Percentiles rank a stretch among this genome's conserved stretches.
Evolutionary conservation across 306 rosid genomes (phyloP).

Genomic region (Dryas alaskensis): DNA sequence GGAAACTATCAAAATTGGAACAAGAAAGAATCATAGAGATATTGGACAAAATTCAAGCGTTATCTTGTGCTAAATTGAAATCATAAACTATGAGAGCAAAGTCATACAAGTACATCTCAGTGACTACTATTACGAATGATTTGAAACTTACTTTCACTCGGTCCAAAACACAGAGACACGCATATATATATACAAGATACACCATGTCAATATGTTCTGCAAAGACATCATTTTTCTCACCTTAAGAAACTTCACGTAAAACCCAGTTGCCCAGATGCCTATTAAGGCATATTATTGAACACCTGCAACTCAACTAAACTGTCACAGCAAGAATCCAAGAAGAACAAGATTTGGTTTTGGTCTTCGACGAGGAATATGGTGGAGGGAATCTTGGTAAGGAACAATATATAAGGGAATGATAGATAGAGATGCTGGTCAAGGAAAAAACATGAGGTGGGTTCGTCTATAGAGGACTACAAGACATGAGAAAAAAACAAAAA

Average conservation of each 20-base stretch:
- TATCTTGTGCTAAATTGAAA: not conserved
- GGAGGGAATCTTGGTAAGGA: constrained; percentile 28
- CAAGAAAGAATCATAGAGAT: not conserved
- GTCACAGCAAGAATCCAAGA: constrained; percentile 7
- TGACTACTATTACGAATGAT: not conserved
- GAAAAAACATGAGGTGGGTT: constrained; percentile 35
- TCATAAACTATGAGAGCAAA: not conserved
- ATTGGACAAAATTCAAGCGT: not conserved
- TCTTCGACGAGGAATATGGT: not conserved
- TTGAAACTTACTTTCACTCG: not conserved
- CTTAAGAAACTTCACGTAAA: constrained; percentile 14
- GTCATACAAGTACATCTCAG: not conserved
- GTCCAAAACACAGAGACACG: not conserved
- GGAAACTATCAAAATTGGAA: not conserved
- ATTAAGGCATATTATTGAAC: constrained; percentile 16
- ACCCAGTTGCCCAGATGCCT: constrained; percentile 5
- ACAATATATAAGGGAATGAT: constrained; percentile 30
- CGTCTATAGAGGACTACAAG: constrained; percentile 25
- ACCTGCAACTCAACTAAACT: constrained; percentile 10
- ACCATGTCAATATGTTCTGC: not conserved
- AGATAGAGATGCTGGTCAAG: constrained; percentile 30
- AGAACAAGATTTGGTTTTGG: constrained; percentile 1
- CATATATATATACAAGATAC: not conserved
- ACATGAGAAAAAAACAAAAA: constrained; percentile 22
- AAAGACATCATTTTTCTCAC: constrained; percentile 10